A percentile compares a stretch with the other conserved stretches of the same genome.
phyloP scores from a whole-genome alignment of 768 basidiomycete species.

The Stropharia rugosoannulata region DNA sequence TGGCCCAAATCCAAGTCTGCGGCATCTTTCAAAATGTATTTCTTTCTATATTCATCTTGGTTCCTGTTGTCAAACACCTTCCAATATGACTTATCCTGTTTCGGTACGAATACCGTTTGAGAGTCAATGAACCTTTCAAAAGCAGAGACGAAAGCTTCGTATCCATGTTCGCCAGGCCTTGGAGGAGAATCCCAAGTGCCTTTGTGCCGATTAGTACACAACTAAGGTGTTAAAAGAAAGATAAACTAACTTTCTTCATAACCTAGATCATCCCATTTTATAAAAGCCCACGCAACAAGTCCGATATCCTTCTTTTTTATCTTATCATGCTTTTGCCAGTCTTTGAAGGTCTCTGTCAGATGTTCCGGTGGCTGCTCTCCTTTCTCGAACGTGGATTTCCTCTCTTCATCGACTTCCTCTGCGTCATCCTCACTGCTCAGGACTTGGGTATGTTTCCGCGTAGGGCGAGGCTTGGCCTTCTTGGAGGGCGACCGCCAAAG shows the following conservation, averaged over 20 bases:
- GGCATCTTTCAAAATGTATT: conserved; percentile 45
- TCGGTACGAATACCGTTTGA: conserved; percentile 57
- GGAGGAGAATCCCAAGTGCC: conserved; percentile 96
- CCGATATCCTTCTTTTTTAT: conserved; percentile 52
- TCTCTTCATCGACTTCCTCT: conserved; percentile 27
- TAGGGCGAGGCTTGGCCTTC: neutral
- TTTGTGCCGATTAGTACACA: conserved; percentile 27
- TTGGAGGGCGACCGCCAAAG: conserved; percentile 50
- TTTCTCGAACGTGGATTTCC: conserved; percentile 44
- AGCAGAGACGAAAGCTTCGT: conserved; percentile 65
- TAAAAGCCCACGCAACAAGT: conserved; percentile 75
- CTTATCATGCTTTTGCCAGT: conserved; percentile 53
- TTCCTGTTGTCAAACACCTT: conserved; percentile 50
- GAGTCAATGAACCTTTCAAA: conserved; percentile 67
- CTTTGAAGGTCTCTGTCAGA: conserved; percentile 57
- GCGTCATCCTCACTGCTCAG: conserved; percentile 29
- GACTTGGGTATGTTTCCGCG: conserved; percentile 16
- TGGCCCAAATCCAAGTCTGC: conserved; percentile 71
- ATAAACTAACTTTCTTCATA: conserved; percentile 80
- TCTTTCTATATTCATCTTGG: conserved; percentile 51
- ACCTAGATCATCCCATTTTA: conserved; percentile 93
- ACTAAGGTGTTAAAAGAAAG: neutral
- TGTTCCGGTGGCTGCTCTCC: conserved; percentile 64
- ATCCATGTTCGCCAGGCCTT: conserved; percentile 49
- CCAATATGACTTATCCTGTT: conserved; percentile 40